Conservation (phyloP, 495 filamentous ascomycete species). For the Penicillium soppii region DNA sequence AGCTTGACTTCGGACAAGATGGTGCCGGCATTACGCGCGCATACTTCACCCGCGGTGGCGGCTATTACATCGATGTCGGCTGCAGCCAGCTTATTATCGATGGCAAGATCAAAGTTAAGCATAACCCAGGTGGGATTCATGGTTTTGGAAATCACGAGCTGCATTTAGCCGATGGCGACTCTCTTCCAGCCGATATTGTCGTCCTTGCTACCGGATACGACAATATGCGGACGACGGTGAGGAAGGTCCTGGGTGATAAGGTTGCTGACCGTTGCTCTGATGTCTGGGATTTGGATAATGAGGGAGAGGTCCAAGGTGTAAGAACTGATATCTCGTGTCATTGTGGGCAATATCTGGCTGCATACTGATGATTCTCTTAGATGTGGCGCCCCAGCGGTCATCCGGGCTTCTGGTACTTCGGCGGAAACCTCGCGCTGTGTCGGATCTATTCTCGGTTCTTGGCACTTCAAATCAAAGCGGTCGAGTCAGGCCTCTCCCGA, state of each 20-base stretch:
- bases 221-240: slow-evolving; percentile 66
- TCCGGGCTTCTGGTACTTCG: slow-evolving; percentile 77
- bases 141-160: slow-evolving; percentile 54
- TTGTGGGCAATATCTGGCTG: not conserved
- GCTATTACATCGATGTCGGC: slow-evolving; percentile 78
- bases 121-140: slow-evolving; percentile 59
- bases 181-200: slow-evolving; percentile 71
- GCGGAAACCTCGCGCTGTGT: slow-evolving; percentile 72
- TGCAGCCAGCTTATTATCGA: slow-evolving; percentile 71
- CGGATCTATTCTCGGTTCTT: slow-evolving; percentile 69
- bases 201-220: slow-evolving; percentile 81
- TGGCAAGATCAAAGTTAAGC: slow-evolving; percentile 72
- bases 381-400: slow-evolving; percentile 75
- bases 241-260: slow-evolving; percentile 66
- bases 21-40: slow-evolving; percentile 64
- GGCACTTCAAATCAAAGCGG: slow-evolving; percentile 73
- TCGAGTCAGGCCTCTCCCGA: slow-evolving; percentile 50
- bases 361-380: slow-evolving; percentile 20
- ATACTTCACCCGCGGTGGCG: slow-evolving; percentile 71
- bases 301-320: slow-evolving; percentile 65
- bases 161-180: slow-evolving; percentile 61
- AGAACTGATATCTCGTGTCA: slow-evolving; percentile 1
- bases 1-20: slow-evolving; percentile 63
- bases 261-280: slow-evolving; percentile 63
- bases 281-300: slow-evolving; percentile 79